Base-by-base conservation (phyloP, 768 basidiomycete genomes). In the Leccinum subgranulosum region DNA sequence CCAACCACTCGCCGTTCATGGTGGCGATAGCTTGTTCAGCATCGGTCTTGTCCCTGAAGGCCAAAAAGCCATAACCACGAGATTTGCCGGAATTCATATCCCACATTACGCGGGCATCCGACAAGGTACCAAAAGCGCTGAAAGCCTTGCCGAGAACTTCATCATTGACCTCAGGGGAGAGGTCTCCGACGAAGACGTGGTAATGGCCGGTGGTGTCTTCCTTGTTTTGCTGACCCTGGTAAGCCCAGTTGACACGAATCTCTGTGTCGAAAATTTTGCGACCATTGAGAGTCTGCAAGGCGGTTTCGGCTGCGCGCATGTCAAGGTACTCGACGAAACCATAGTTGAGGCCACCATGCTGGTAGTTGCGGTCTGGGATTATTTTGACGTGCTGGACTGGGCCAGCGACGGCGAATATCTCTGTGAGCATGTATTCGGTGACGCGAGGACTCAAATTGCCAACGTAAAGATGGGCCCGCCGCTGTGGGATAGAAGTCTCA, bases 1-100 rank as follows among this genome's bases (percentile, higher is more conserved):
- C 97, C 36, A 99, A 83, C 94, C 94, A 99, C 80, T 99, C 96
- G 56, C 97, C 97, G 70, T 99, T 99, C 97, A 99, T 99, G 59
- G 96, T 95, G 31, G 92, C 90, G 72, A 99, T 99, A 45, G 97
- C 97, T 74, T 98, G 97, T 73, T 99, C 97, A 31, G 97, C 97
- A 68, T 99, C 97, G 53, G 96, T 93, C 77, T 96, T 95, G 80
- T 99, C 97, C 67, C 96, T 84, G 84, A 98, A 98, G 3, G 96
- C 95, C 62, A 98, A 84, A 83, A 98, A 98, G 51, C 96, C 95
- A 70, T 98, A 98, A 43, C 96, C 96, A 67, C 96, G 89, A 68
- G 90, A 93, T 79, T 98, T 98, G 60, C 97, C 97, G 53, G 95
- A 96, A 77, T 95, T 97, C 94, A 98, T 98, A 73, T 99, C 97